Percentiles rank a stretch among this genome's conserved stretches.
Evolutionary conservation across 345 rosid species (phyloP).

Genomic region (Kernera saxatilis): DNA sequence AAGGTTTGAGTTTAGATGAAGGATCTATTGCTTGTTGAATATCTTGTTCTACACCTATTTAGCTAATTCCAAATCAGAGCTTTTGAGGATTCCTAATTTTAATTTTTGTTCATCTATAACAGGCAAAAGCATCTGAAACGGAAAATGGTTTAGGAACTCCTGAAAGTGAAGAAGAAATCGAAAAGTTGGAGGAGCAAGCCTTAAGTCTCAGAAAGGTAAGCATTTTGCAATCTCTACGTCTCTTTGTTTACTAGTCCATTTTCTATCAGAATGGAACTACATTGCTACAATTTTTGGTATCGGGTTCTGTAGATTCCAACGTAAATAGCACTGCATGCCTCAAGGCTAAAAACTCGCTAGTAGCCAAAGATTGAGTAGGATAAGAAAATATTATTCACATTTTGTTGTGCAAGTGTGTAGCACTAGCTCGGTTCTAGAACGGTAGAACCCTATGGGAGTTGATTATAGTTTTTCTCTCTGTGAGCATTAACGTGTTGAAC

Average conservation of each 20-base stretch:
- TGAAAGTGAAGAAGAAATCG: constrained; percentile 55
- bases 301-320: background rate
- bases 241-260: background rate
- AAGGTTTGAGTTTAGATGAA: background rate
- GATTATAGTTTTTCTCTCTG: background rate
- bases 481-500: background rate
- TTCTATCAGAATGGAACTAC: background rate
- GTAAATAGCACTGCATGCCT: background rate
- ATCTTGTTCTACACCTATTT: background rate
- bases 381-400: background rate
- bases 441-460: too few species aligned
- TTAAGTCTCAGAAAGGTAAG: constrained; percentile 67
- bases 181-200: constrained; percentile 68
- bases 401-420: background rate
- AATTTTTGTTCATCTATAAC: background rate
- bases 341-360: background rate
- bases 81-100: background rate
- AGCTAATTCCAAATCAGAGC: background rate
- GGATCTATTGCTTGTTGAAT: constrained; percentile 2
- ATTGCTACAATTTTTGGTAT: background rate
- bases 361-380: background rate
- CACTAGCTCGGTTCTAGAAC: background rate
- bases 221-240: background rate
- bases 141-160: constrained; percentile 34
- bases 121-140: constrained; percentile 60